Percentiles rank a stretch among this genome's conserved stretches.
Evolutionary conservation across 495 filamentous ascomycete genomes (phyloP).

Genomic region (Aspergillus kassunensis): DNA sequence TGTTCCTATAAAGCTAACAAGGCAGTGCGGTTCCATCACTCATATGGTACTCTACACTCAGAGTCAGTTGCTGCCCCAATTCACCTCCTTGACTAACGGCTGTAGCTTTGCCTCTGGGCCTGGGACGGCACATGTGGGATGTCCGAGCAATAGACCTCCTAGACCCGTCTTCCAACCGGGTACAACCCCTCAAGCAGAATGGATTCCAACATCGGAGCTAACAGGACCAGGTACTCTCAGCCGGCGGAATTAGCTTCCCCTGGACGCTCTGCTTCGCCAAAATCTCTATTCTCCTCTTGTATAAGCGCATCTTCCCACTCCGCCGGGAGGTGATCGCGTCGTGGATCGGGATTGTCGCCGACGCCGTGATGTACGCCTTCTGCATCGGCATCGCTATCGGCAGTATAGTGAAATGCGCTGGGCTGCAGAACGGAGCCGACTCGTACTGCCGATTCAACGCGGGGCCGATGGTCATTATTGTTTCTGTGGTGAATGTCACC

Average conservation of each 20-base stretch:
- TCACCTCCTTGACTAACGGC: background rate
- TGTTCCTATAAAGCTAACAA: background rate
- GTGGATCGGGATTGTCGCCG: conserved; percentile 5
- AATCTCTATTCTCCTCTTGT: conserved; percentile 4
- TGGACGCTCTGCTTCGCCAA: conserved; percentile 7
- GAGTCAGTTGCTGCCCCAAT: background rate
- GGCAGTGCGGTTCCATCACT: conserved; percentile 1
- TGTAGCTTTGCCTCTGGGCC: background rate
- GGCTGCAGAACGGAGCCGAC: background rate
- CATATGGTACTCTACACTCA: conserved; percentile 5
- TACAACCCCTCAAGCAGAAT: background rate
- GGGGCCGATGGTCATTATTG: background rate
- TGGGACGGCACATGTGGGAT: conserved; percentile 8
- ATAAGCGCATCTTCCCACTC: conserved; percentile 1
- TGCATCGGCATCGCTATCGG: conserved; percentile 1
- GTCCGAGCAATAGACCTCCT: background rate
- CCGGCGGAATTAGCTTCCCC: background rate
- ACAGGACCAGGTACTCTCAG: background rate
- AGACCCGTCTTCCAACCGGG: background rate
- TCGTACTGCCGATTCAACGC: background rate
- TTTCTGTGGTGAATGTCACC: conserved; percentile 7
- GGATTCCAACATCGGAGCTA: too few relatives aligned
- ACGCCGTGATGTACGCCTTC: background rate
- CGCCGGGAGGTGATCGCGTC: background rate
- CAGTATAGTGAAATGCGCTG: conserved; percentile 2